These are phyloP conservation scores for Physcomitrellopsis africana DNA, from an alignment of 225 moss, liverwort and hornwort species.

Conservation along the genomic window DNA sequence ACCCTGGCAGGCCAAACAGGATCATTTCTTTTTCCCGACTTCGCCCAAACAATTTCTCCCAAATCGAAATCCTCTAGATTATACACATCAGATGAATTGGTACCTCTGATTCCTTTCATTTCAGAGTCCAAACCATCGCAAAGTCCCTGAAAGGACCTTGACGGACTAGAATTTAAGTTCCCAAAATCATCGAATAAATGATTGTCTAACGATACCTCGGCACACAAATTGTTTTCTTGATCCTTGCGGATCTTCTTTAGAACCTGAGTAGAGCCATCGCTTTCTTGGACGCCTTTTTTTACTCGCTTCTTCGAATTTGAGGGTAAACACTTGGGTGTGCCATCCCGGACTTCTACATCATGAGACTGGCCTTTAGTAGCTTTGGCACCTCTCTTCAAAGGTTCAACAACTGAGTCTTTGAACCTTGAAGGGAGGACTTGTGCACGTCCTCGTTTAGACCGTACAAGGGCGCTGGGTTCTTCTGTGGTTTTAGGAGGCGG, in stretches of 20 bases:
- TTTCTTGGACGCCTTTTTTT: slow-evolving; percentile 40
- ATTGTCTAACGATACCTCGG: slow-evolving; percentile 35
- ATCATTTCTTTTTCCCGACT: slow-evolving; percentile 98
- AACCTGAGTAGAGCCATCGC: slow-evolving; percentile 21
- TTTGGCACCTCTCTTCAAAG: slow-evolving; percentile 75
- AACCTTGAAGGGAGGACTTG: slow-evolving; percentile 92
- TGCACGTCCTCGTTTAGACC: slow-evolving; percentile 92
- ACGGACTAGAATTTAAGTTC: slow-evolving; percentile 51
- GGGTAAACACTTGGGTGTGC: slow-evolving; percentile 34
- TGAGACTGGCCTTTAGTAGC: slow-evolving; percentile 51
- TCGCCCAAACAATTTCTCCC: slow-evolving; percentile 99
- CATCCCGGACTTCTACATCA: slow-evolving; percentile 58
- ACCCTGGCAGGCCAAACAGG: slow-evolving; percentile 99
- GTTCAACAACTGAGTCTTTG: slow-evolving; percentile 92
- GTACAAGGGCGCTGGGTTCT: slow-evolving; percentile 83
- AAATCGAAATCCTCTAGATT: slow-evolving; percentile 84
- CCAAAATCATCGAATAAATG: slow-evolving; percentile 42
- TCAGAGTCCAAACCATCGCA: slow-evolving; percentile 73
- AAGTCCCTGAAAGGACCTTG: slow-evolving; percentile 43
- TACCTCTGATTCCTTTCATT: slow-evolving; percentile 53
- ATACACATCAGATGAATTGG: slow-evolving; percentile 59
- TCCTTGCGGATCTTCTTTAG: slow-evolving; percentile 47
- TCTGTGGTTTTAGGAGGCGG: slow-evolving; percentile 54
- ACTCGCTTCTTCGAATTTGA: slow-evolving; percentile 51
- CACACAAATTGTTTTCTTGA: slow-evolving; percentile 30